phyloP scores from a whole-genome alignment of 176 grass and related monocot genomes.

The Eleusine coracana region DNA sequence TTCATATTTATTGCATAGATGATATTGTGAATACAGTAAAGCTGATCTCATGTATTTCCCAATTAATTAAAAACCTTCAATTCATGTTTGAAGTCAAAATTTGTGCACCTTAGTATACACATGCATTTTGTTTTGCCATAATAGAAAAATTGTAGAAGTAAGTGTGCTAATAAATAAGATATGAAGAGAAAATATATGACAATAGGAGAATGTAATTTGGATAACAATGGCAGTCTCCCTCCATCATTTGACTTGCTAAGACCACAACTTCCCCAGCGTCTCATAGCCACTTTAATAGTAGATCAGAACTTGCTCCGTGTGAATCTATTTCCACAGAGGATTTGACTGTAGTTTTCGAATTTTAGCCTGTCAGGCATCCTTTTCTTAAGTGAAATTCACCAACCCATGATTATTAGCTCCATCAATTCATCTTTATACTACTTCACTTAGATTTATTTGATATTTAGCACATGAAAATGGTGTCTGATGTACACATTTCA shows the following conservation, averaged over 20 bases:
- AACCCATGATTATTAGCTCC: neutral
- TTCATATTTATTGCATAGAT: neutral
- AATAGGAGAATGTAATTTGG: neutral
- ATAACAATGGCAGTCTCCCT: neutral
- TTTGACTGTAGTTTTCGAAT: neutral
- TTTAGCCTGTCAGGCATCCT: neutral
- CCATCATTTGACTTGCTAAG: neutral
- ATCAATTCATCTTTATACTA: neutral
- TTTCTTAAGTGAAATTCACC: neutral
- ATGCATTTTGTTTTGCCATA: neutral
- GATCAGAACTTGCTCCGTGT: neutral
- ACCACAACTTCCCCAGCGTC: neutral
- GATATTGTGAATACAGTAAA: constrained; percentile 22
- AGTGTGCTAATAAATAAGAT: neutral
- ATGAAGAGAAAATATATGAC: neutral
- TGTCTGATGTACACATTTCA: neutral
- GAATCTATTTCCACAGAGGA: neutral
- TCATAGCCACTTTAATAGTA: neutral
- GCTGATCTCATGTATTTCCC: neutral
- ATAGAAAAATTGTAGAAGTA: neutral
- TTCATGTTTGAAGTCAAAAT: constrained; percentile 18
- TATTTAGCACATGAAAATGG: neutral
- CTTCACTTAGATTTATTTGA: neutral
- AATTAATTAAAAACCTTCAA: neutral
- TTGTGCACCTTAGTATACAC: neutral